A percentile compares a stretch with the other conserved stretches of the same genome.
Evolutionary conservation across 2,329 filamentous ascomycete genomes (phyloP).

Genomic region (Arthrobotrys entomopaga): DNA sequence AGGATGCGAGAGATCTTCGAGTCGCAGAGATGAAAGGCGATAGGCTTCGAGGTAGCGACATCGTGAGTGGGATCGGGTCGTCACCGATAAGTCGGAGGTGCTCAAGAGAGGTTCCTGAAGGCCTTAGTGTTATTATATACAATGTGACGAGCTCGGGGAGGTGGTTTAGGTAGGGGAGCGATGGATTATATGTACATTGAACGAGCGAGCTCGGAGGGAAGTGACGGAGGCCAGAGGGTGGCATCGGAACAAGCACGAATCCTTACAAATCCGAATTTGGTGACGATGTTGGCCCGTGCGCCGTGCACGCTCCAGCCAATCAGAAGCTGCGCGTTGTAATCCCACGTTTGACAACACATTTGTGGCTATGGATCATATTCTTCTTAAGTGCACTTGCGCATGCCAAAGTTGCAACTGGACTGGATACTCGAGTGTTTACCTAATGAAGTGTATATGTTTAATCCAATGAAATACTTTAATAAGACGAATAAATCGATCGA

Average conservation of each 20-base stretch:
- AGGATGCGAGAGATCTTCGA: constrained; percentile 29
- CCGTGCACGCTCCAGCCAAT: constrained; percentile 30
- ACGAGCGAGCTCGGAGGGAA: constrained; percentile 10
- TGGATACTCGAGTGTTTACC: too few species aligned
- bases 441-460: too few species aligned
- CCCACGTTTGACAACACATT: constrained; percentile 44
- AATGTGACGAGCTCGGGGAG: constrained; percentile 1
- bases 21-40: constrained; percentile 34
- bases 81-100: constrained; percentile 21
- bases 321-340: constrained; percentile 40
- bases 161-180: not conserved
- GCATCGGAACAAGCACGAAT: not conserved
- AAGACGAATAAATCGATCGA: too few species aligned
- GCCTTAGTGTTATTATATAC: not conserved
- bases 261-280: constrained; percentile 43
- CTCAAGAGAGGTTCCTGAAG: not conserved
- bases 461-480: too few species aligned
- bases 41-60: constrained; percentile 50
- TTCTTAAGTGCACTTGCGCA: too few species aligned
- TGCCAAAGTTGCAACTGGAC: too few species aligned
- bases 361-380: too few species aligned
- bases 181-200: constrained; percentile 2
- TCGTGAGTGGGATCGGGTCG: constrained; percentile 25
- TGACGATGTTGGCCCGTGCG: constrained; percentile 21
- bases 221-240: not conserved